Base-by-base conservation (phyloP, 2,329 filamentous ascomycete genomes). In the Cladosporium phlei region DNA sequence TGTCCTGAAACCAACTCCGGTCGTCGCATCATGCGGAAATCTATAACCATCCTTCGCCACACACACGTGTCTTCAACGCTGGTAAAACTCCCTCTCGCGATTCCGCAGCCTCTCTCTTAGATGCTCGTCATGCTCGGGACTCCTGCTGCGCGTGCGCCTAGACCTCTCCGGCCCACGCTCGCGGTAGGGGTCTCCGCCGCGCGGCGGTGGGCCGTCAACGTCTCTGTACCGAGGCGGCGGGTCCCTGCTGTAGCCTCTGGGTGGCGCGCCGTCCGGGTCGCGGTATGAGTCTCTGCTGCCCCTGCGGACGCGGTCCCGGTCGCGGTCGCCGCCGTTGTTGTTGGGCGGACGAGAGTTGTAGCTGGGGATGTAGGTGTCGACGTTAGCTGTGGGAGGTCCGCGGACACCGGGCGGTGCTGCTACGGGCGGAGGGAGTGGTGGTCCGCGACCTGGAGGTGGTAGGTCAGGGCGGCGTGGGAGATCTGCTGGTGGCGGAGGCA, bases 331-430 rank as follows among this genome's bases (percentile, higher is more conserved):
- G 20, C 50, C 22, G 14, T 52, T 38, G 35, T 52, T 33, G 14
- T 52, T 38, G 35, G 51, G 33, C 25, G 55, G 48, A 8, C 34
- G 34, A 9, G 37, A 28, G 24, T 25, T 25, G 48, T 73, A 74
- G 35, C 63, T 65, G 2, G 71, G 71, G 21, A 73, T 69, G 52
- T 74, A 74, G 0, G 66, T 70, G 49, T 74, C 71, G 6, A 59
- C 59, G 43, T 60, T 59, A 9, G 53, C 43, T 21, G 37, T 16
- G 7, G 20, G 20, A 25, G 50, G 46, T 29, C 49, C 38, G 19
- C 34, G 27, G 7, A 39, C 16, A 8, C n/a, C 33, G 24, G 24
- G 35, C 30, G 30, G 42, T 29, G 53, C 38, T 12, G 46, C 37
- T n/a, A 6, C 47, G 25, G 12, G 42, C 47, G 30, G 25, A 57